Evolutionary conservation across 1,284 basidiomycete genomes (phyloP), one percentile per base, ranked within the genome.

Genomic region (Leccinum fuscescens): DNA sequence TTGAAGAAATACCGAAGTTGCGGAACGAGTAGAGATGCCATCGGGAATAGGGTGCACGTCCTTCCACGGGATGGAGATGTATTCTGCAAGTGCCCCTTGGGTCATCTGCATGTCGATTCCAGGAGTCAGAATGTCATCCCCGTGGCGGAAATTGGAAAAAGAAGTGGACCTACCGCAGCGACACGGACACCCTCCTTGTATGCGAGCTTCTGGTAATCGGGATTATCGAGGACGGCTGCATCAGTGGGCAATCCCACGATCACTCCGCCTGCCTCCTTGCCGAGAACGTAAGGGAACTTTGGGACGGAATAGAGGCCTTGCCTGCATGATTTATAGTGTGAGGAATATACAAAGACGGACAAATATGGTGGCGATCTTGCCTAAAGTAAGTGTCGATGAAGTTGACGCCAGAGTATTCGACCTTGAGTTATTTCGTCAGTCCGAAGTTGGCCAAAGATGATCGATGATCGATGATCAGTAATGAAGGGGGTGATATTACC

Each of bases 351-450:
- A 58, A 31, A 1, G 8, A 11, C 3, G 15, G 42, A 29, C 42
- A 20, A 12, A 46, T 12, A 20, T 46, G 58, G 8, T 29, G 20
- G 2, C 17, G 22, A 37, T 58, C 72, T 67, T 66, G 82, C 86
- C 86, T 78, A 69, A 81, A 82, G 74, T 92, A 92, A 3, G 89
- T 93, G 74, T 96, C 94, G 71, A 96, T 92, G 74, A 90, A 94
- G 76, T 95, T 95, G 64, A 94, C 82, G 17, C 93, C 93, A 4
- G 79, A 77, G 67, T 86, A 90, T 66, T 86, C 80, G 22, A 85
- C 79, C 86, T 88, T 64, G 60, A 46, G 44, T 44, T 9, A 11
- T 44, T 17, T 12, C 3, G 42, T 44, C 11, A 44, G 42, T 44
- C 42, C 6, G 11, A 12, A 6, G 42, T 44, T 20, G 17, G 39